Evolutionary conservation across 164 flowering plant genomes (phyloP).

Genomic region (Euptelea pleiosperma): DNA sequence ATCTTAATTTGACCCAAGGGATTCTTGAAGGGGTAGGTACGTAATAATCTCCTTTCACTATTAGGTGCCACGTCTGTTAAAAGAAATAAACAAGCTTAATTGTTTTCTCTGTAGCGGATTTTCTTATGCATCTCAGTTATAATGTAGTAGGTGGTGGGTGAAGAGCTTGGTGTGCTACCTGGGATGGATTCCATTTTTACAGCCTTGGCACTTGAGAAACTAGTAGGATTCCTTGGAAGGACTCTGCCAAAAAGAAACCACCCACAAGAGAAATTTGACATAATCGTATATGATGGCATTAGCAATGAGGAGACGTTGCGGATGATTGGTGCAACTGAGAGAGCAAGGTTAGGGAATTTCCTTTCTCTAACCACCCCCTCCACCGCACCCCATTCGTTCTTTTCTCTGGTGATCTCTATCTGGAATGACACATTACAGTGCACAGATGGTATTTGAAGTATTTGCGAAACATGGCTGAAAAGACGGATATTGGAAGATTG

Average conservation of each 20-base stretch:
- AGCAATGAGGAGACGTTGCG: conserved; percentile 77
- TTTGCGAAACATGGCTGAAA: conserved; percentile 69
- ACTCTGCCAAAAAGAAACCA: conserved; percentile 22
- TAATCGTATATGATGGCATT: conserved; percentile 76
- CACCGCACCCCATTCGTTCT: background rate
- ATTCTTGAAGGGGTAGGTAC: conserved; percentile 95
- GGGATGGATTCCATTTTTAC: conserved; percentile 90
- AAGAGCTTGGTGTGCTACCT: conserved; percentile 95
- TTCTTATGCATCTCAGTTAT: conserved; percentile 13
- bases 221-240: conserved; percentile 39
- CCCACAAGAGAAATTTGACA: conserved; percentile 44
- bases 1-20: conserved; percentile 79
- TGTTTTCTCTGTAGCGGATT: conserved; percentile 8
- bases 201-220: conserved; percentile 45
- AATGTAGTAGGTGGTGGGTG: conserved; percentile 75
- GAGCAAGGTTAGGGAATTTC: conserved; percentile 51
- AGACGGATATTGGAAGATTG: conserved; percentile 84
- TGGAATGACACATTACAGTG: conserved; percentile 10
- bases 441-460: conserved; percentile 82
- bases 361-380: conserved; percentile 13
- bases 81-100: background rate
- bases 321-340: conserved; percentile 62
- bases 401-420: conserved; percentile 7
- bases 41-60: conserved; percentile 24
- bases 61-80: background rate